phyloP scores from a whole-genome alignment of 2,329 filamentous ascomycete species.

The Colletotrichum acutatum region DNA sequence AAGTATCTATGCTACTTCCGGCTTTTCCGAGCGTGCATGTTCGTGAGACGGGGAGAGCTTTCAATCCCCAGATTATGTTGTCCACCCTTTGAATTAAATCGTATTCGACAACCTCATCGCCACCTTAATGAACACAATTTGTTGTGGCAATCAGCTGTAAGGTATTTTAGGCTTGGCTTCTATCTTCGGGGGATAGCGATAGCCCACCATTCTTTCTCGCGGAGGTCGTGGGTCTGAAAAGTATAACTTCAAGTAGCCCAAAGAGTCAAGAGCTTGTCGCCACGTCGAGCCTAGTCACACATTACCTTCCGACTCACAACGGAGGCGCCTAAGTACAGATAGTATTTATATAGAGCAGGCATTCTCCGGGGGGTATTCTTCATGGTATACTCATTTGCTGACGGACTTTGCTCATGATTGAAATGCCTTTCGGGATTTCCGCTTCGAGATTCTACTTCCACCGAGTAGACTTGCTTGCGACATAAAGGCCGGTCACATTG shows the following conservation, averaged over 20 bases:
- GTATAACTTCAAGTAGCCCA: too few species aligned
- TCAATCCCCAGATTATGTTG: fast-evolving
- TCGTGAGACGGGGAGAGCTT: neutral
- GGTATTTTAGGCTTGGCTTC: too few species aligned
- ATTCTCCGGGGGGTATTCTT: neutral
- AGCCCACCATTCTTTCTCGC: too few species aligned
- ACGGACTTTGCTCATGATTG: neutral
- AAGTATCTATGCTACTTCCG: neutral
- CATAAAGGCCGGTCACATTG: neutral
- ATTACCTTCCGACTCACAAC: neutral
- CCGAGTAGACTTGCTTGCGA: neutral
- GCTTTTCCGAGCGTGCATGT: neutral
- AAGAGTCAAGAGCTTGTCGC: neutral
- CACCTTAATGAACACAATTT: neutral
- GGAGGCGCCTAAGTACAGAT: neutral
- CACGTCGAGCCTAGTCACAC: fast-evolving
- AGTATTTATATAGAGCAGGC: too few species aligned
- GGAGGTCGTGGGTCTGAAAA: too few species aligned
- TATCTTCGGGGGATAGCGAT: too few species aligned
- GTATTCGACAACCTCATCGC: neutral
- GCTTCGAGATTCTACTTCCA: neutral
- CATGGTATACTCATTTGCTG: neutral
- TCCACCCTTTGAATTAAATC: neutral
- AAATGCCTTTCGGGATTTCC: neutral
- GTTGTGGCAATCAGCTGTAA: too few species aligned